Evolutionary conservation across 768 basidiomycete species (phyloP), one percentile per base, ranked within the genome.

Genomic region (Lactarius hengduanensis): DNA sequence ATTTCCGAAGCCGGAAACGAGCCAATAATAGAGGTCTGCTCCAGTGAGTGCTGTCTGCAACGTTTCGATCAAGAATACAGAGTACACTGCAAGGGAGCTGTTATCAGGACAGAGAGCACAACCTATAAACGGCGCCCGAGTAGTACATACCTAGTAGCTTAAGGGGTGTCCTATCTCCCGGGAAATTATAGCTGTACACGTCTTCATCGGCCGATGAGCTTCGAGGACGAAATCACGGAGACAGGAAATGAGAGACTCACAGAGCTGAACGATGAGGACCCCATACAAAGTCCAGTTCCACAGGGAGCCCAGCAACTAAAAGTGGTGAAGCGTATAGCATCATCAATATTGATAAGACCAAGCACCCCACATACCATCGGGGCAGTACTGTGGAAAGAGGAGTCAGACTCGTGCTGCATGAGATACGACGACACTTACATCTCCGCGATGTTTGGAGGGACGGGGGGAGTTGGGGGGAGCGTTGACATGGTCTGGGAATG

Each of bases 271-370:
- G 4, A 63, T 40, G 28, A 76, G 67, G n/a, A 69, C 68, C 15
- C 76, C 76, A 56, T 69, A 76, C 7, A 76, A 57, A n/a, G 67
- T 60, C 62, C 69, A 75, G 64, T 75, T 73, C 58, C 74, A 69
- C 34, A 76, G 2, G 1, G 7, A 18, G 1, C 47, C 65, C 4
- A 66, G 10, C 41, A 66, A 47, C 65, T 62, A 58, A 28, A 18
- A 53, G n/a, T n/a, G 18, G 18, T 4, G 34, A 36, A 36, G 34
- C 10, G 16, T 58, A 40, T 58, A 22, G 26, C 20, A 16, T 13
- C 26, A 30, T 1, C 8, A 28, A 30, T n/a, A 26, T 7, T 0
- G 11, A 40, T 34, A 34, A 11, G 36, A 13, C 36, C 11, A 38
- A 38, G 28, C 0, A 55, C 30, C 2, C 30, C 2, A 53, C 57